Percentiles rank a stretch among this genome's conserved stretches.
Evolutionary conservation across 306 rosid genomes (phyloP).

Genomic region (Acacia melanoxylon): DNA sequence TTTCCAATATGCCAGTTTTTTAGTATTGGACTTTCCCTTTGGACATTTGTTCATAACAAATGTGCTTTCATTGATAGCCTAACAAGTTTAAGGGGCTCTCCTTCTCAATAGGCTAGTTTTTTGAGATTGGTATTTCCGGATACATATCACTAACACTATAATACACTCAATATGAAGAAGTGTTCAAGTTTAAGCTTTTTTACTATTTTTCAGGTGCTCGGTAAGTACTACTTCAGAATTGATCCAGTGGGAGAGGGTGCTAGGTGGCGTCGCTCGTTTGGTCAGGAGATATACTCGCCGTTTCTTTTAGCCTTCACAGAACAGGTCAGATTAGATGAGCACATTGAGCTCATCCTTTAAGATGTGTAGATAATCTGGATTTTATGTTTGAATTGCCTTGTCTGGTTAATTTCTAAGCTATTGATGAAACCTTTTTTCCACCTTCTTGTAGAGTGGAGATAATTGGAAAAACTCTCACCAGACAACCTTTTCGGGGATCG

Average conservation of each 20-base stretch:
- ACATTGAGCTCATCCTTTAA: background rate
- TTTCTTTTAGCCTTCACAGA: constrained; percentile 84
- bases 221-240: constrained; percentile 77
- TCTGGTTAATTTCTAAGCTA: background rate
- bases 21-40: too few species aligned
- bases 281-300: constrained; percentile 92
- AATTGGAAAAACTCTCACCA: constrained; percentile 59
- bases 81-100: too few species aligned
- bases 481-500: constrained; percentile 56
- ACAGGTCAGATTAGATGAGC: constrained; percentile 46
- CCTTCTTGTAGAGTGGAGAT: constrained; percentile 53
- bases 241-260: constrained; percentile 86
- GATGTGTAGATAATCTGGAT: background rate
- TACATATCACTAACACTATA: background rate
- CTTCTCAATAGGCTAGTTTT: too few species aligned
- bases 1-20: too few species aligned
- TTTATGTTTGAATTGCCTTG: background rate
- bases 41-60: too few species aligned
- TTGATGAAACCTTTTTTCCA: background rate
- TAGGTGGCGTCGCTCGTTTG: constrained; percentile 92
- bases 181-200: constrained; percentile 20
- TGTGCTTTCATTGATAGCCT: too few species aligned
- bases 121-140: too few species aligned
- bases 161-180: background rate
- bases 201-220: constrained; percentile 63